Conservation (phyloP, 2,329 filamentous ascomycete genomes). For the Diaporthe helianthi region DNA sequence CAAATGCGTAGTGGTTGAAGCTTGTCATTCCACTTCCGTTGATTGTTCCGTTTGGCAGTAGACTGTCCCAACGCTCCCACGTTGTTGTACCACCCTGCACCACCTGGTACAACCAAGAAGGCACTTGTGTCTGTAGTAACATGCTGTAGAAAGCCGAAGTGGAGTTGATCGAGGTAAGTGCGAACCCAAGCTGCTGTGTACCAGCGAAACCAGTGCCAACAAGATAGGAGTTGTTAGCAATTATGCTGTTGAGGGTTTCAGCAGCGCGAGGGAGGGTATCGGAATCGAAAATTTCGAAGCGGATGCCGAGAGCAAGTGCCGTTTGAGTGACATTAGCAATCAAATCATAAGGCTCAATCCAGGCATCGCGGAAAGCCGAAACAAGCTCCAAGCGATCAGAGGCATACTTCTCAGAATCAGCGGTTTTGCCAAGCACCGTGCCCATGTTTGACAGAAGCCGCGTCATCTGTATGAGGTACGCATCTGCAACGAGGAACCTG, state of each 20-base stretch:
- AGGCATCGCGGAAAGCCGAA: conserved; percentile 2
- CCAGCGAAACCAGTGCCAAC: conserved; percentile 38
- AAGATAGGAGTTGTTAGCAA: conserved; percentile 28
- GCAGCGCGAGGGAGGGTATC: background rate
- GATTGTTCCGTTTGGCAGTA: conserved; percentile 4
- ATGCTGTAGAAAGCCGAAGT: conserved; percentile 20
- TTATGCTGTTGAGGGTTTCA: conserved; percentile 2
- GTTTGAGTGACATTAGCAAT: conserved; percentile 15
- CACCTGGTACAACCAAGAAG: conserved; percentile 23
- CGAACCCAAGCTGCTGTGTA: conserved; percentile 36
- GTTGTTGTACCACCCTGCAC: conserved; percentile 20
- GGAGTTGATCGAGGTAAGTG: conserved; percentile 22
- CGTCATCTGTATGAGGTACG: conserved; percentile 17
- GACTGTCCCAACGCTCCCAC: conserved; percentile 18
- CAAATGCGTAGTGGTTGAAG: conserved; percentile 12
- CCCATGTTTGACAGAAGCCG: conserved; percentile 9
- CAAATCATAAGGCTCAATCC: conserved; percentile 4
- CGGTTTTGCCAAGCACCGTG: background rate
- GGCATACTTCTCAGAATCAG: background rate
- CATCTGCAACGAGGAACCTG: conserved; percentile 10
- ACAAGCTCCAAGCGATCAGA: background rate
- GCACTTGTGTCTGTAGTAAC: conserved; percentile 13
- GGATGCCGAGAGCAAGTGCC: conserved; percentile 5
- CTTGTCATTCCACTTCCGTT: conserved; percentile 8
- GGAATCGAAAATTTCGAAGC: conserved; percentile 8